Base-by-base conservation (phyloP, 2,329 filamentous ascomycete genomes). In the Penicillium hordei region DNA sequence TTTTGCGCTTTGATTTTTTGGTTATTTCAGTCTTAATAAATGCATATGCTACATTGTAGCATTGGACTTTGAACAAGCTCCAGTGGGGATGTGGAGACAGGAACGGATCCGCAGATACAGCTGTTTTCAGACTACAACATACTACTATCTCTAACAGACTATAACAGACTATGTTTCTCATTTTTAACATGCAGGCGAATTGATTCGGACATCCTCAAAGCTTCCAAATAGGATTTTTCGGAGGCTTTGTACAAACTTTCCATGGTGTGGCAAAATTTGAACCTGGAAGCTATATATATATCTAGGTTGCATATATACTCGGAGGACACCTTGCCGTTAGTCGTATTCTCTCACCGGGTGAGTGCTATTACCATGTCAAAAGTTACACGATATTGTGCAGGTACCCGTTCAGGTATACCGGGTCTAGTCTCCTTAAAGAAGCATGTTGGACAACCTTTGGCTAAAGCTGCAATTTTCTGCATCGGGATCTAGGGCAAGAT, bases 11-110 rank as follows among this genome's bases (percentile, higher is more conserved):
- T 46, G 29, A 31, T 48, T 43, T 10, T 48, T 34, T 21, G 29
- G 15, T 15, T 10, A 4, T n/a, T 31, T n/a, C 31, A 25, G 29
- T 34, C 15, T 34, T 17, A n/a, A 2, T 13, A 21, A 31, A 21
- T 23, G 6, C 9, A 44, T n/a, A 19, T 3, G 6, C 9, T 38
- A 9, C 36, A 38, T 9, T 5, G 36, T 31, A 10, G 15, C 34
- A 19, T 4, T 33, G 36, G n/a, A 15, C n/a, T 42, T 5, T 13
- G 33, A 7, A n/a, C 19, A 4, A 52, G 52, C 52, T 49, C 19
- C 10, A 49, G 52, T 55, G 44, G 52, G 27, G 52, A 49, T 54
- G 52, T 54, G 52, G 52, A 54, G 52, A 48, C 52, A 44, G 52
- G 44, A 55, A 50, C 52, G 52, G 52, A 49, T 55, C 52, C 52